phyloP scores from a whole-genome alignment of 768 basidiomycete genomes.

The Cystobasidium ongulense region DNA sequence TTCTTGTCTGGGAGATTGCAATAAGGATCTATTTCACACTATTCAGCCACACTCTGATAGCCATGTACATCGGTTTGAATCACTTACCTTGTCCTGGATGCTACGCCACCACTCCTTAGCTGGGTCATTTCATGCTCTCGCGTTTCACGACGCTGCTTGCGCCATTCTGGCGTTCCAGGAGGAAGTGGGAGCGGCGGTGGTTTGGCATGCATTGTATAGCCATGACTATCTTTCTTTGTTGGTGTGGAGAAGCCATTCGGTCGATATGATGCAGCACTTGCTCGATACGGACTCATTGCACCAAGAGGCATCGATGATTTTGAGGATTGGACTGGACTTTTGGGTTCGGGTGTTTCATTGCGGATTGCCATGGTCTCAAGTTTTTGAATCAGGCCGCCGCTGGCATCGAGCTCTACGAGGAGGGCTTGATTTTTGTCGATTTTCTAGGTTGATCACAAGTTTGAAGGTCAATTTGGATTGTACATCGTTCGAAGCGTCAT shows the following conservation, averaged over 20 bases:
- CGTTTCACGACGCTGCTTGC: conserved; percentile 35
- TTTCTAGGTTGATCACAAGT: too few species aligned
- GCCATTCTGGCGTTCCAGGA: conserved; percentile 8
- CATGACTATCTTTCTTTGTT: conserved; percentile 14
- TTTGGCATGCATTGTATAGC: neutral
- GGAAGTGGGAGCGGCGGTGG: conserved; percentile 21
- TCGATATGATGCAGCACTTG: neutral
- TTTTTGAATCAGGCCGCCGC: neutral
- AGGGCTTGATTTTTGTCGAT: neutral
- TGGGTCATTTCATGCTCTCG: conserved; percentile 36
- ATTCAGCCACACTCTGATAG: neutral
- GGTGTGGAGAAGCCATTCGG: conserved; percentile 5
- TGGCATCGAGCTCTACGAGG: neutral
- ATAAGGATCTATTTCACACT: neutral
- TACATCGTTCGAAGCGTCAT: too few species aligned
- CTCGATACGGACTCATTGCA: neutral
- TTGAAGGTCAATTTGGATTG: too few species aligned
- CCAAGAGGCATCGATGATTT: neutral
- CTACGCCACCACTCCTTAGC: conserved; percentile 12
- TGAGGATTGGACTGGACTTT: neutral
- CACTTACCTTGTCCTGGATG: neutral
- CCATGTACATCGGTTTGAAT: neutral
- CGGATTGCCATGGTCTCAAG: neutral
- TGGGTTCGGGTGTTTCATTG: neutral
- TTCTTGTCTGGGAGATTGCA: neutral